A percentile compares a stretch with the other conserved stretches of the same genome.
These are phyloP conservation scores for Solanum chmielewskii DNA, from an alignment of 257 asterid species.

Conservation along the genomic window DNA sequence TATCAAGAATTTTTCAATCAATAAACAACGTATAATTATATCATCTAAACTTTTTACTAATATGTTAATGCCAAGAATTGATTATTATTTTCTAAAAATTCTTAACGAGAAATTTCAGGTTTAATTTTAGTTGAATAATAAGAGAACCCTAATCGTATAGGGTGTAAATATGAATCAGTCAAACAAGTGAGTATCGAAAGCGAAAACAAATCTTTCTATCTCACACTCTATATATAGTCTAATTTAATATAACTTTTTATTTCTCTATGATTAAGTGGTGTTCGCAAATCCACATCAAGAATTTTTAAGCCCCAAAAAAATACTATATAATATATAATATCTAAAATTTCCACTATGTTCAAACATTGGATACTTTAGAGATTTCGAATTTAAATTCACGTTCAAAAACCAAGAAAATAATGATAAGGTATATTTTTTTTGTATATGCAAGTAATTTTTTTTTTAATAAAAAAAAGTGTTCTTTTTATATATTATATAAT, in stretches of 20 bases:
- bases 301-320: background rate
- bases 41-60: background rate
- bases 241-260: background rate
- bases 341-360: background rate
- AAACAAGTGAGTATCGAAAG: background rate
- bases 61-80: background rate
- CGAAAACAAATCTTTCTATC: background rate
- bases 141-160: background rate
- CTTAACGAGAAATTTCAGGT: background rate
- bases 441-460: background rate
- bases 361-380: background rate
- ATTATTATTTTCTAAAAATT: too few species aligned
- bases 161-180: background rate
- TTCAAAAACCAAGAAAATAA: background rate
- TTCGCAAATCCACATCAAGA: background rate
- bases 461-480: background rate
- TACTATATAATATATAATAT: background rate
- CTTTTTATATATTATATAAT: background rate
- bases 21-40: background rate
- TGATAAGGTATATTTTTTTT: too few species aligned
- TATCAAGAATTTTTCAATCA: background rate
- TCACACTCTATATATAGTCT: background rate
- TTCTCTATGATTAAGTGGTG: background rate
- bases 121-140: background rate
- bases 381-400: background rate